Percentiles rank a stretch among this genome's conserved stretches.
Evolutionary conservation across 1,139 yeast species (phyloP).

Genomic region (Taiozyma onychis): DNA sequence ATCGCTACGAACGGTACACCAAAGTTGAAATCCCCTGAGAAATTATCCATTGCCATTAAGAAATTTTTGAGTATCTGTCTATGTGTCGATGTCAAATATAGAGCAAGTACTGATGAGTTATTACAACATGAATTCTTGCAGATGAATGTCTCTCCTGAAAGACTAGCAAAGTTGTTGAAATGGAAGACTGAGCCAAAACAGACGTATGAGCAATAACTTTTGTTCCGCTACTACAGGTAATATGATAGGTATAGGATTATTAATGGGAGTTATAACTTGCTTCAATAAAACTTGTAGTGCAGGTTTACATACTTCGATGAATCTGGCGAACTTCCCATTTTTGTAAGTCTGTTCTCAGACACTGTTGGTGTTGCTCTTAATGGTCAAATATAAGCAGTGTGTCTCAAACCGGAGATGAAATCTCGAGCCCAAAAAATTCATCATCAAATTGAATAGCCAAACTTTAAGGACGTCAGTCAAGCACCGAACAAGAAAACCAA

Average conservation of each 20-base stretch:
- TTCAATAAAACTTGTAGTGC: not conserved
- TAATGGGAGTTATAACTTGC: not conserved
- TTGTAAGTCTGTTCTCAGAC: too few relatives aligned
- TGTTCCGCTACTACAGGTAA: not conserved
- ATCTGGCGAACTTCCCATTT: too few relatives aligned
- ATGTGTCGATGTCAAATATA: slow-evolving; percentile 88
- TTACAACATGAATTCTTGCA: slow-evolving; percentile 73
- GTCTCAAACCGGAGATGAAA: not conserved
- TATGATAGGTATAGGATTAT: not conserved
- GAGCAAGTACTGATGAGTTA: slow-evolving; percentile 88
- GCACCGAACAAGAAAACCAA: not conserved
- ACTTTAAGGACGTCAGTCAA: not conserved
- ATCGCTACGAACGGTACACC: slow-evolving; percentile 98
- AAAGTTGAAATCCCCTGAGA: slow-evolving; percentile 81
- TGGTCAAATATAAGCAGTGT: not conserved
- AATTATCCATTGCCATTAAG: slow-evolving; percentile 71
- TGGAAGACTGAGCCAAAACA: slow-evolving; percentile 41
- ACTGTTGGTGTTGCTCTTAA: too few relatives aligned
- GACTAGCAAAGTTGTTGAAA: slow-evolving; percentile 63
- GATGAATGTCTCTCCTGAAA: slow-evolving; percentile 64
- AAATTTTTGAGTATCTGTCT: slow-evolving; percentile 86
- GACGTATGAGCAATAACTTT: not conserved
- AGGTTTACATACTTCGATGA: too few relatives aligned
- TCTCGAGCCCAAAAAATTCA: not conserved
- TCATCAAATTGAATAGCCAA: too few relatives aligned